phyloP scores from a whole-genome alignment of 164 flowering plant genomes.

The Stephania yunnanensis region DNA sequence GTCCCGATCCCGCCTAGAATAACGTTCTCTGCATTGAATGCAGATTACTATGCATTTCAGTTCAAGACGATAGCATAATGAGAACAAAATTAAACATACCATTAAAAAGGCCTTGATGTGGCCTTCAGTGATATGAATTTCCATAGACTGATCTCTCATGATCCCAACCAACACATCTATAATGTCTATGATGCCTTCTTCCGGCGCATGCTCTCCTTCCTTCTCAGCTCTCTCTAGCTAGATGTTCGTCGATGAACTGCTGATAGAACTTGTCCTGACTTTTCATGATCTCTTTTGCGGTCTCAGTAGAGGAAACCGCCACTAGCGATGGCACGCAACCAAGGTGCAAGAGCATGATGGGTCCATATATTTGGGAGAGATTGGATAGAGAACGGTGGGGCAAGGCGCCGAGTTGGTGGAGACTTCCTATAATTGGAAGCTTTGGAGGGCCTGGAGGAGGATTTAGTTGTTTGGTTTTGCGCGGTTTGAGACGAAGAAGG shows the following conservation, averaged over 20 bases:
- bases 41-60: too few species aligned
- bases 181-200: slow-evolving; percentile 2
- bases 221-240: neutral
- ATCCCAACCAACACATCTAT: slow-evolving; percentile 10
- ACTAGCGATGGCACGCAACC: slow-evolving; percentile 1
- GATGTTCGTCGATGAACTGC: slow-evolving; percentile 8
- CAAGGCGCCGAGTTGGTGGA: slow-evolving; percentile 7
- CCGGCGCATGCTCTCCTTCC: neutral
- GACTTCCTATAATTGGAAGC: slow-evolving; percentile 2
- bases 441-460: slow-evolving; percentile 7
- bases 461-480: neutral
- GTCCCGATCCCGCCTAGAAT: slow-evolving; percentile 19
- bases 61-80: too few species aligned
- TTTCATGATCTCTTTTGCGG: too few species aligned
- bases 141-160: neutral
- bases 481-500: too few species aligned
- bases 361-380: neutral
- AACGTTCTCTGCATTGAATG: slow-evolving; percentile 13
- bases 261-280: neutral
- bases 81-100: neutral
- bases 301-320: neutral
- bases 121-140: neutral
- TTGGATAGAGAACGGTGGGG: neutral
- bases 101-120: slow-evolving; percentile 13
- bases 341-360: slow-evolving; percentile 8